Evolutionary conservation across 208 protist species (phyloP).

Genomic region (Trypanosoma congolense): DNA sequence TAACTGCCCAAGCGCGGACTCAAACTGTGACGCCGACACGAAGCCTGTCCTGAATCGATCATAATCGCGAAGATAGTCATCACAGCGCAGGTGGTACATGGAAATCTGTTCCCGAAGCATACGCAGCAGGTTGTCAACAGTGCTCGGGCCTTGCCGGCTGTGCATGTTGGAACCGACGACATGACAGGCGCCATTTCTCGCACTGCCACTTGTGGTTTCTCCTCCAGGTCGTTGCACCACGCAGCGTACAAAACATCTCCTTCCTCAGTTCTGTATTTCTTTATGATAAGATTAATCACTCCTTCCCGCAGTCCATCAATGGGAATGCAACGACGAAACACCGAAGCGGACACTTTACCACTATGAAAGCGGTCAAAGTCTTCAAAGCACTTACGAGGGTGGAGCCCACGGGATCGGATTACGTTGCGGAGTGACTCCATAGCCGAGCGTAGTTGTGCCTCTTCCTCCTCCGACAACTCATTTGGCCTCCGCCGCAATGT

Average conservation of each 20-base stretch:
- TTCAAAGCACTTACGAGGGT: constrained; percentile 51
- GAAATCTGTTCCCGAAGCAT: constrained; percentile 65
- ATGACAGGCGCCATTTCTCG: background rate
- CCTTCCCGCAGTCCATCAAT: constrained; percentile 27
- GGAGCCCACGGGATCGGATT: constrained; percentile 41
- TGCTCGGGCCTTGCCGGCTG: constrained; percentile 5
- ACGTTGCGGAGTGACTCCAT: constrained; percentile 39
- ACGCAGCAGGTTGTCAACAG: constrained; percentile 41
- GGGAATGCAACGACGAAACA: constrained; percentile 68
- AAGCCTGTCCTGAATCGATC: constrained; percentile 80
- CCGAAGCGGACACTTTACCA: constrained; percentile 56
- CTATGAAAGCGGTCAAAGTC: constrained; percentile 76
- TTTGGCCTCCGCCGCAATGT: constrained; percentile 21
- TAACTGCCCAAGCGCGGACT: constrained; percentile 69
- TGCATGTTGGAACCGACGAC: background rate
- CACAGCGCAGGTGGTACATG: constrained; percentile 69
- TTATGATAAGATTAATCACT: constrained; percentile 44
- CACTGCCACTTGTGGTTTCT: constrained; percentile 7
- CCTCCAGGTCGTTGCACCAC: constrained; percentile 72
- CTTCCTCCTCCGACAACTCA: constrained; percentile 43
- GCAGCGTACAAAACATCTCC: constrained; percentile 69
- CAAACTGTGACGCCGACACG: constrained; percentile 77
- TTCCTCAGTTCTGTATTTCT: constrained; percentile 68
- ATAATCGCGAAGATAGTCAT: constrained; percentile 78
- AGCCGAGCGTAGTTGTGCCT: constrained; percentile 26